A percentile compares a stretch with the other conserved stretches of the same genome.
These are phyloP conservation scores for Trichophaea hybrida DNA, from an alignment of 2,329 filamentous ascomycete genomes.

Conservation along the genomic window DNA sequence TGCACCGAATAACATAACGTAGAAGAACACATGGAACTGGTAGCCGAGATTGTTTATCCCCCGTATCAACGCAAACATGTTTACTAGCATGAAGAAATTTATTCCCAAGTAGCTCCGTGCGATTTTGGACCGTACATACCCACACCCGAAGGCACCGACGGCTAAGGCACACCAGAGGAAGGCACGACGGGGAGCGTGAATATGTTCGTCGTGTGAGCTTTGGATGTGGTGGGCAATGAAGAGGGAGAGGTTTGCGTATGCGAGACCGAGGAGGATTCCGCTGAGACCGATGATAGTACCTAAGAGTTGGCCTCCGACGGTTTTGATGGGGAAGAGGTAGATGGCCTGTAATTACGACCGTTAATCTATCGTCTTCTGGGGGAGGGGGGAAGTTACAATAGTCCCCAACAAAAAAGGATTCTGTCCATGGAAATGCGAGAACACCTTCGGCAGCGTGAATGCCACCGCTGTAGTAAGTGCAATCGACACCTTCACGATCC, in stretches of 20 bases:
- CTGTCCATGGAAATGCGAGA: constrained; percentile 14
- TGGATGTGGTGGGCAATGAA: constrained; percentile 16
- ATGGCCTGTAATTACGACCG: constrained; percentile 15
- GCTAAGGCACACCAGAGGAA: constrained; percentile 16
- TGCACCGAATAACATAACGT: constrained; percentile 18
- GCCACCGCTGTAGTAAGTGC: constrained; percentile 18
- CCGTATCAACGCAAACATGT: constrained; percentile 23
- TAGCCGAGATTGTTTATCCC: constrained; percentile 14
- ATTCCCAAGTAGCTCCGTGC: constrained; percentile 17
- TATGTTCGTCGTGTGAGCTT: constrained; percentile 1
- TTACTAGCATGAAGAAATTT: constrained; percentile 22
- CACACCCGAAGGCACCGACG: constrained; percentile 11
- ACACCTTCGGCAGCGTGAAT: constrained; percentile 15
- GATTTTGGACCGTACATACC: constrained; percentile 22
- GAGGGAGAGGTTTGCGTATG: constrained; percentile 21
- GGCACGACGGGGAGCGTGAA: constrained; percentile 10
- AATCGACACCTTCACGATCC: constrained; percentile 19
- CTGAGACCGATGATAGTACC: constrained; percentile 13
- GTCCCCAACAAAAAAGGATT: constrained; percentile 24
- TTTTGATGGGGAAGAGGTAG: constrained; percentile 22
- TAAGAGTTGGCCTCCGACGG: constrained; percentile 21
- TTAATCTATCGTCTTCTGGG: not conserved
- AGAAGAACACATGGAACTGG: constrained; percentile 19
- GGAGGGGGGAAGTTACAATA: constrained; percentile 13
- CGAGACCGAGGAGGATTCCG: constrained; percentile 16